phyloP scores from a whole-genome alignment of 768 basidiomycete species.

The Phanerodontia chrysosporium region DNA sequence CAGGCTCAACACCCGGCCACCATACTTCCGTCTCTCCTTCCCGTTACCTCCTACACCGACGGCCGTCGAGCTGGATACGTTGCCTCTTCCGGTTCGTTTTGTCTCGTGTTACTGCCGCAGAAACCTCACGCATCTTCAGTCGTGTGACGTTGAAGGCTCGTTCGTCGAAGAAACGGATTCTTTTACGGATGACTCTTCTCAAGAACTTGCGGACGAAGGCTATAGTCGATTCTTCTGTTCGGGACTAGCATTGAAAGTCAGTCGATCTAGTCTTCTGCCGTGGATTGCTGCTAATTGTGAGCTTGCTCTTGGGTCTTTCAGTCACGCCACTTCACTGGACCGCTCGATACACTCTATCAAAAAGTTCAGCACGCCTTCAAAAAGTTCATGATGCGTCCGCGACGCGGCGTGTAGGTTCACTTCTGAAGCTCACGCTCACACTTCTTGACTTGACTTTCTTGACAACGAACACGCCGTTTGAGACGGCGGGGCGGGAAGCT shows the following conservation, averaged over 20 bases:
- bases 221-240: background rate
- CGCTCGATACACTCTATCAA: background rate
- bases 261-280: background rate
- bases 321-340: background rate
- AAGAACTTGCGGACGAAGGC: background rate
- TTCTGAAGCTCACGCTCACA: background rate
- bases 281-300: background rate
- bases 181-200: background rate
- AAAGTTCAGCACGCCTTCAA: background rate
- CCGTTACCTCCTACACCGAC: background rate
- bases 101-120: background rate
- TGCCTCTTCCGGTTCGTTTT: background rate
- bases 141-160: background rate
- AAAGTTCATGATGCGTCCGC: background rate
- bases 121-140: background rate
- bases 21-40: background rate
- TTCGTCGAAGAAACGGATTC: background rate
- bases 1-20: background rate
- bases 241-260: background rate
- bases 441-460: background rate
- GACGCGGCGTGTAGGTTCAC: background rate
- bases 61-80: background rate
- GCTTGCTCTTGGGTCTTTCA: background rate
- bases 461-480: background rate
- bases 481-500: background rate